Evolutionary conservation across 1,284 basidiomycete species (phyloP).

Genomic region (Malassezia brasiliensis): DNA sequence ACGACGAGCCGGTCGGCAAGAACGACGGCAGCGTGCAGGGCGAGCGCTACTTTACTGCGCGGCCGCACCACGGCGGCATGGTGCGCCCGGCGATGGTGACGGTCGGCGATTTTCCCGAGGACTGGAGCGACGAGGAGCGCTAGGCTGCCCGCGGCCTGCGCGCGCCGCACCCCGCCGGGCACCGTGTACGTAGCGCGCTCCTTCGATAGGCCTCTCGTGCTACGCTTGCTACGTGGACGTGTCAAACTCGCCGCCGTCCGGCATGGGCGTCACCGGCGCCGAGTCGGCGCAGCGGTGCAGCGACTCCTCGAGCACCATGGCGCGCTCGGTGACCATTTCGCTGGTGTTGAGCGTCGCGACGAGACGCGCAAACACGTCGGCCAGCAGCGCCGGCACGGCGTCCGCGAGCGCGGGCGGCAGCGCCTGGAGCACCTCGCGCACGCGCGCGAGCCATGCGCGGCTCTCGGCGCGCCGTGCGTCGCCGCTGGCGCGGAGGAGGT

Average conservation of each 20-base stretch:
- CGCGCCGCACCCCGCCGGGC: too few species aligned
- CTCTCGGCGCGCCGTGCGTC: not conserved
- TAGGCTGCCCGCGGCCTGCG: too few species aligned
- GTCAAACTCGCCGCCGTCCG: not conserved
- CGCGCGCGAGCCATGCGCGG: conserved; percentile 3
- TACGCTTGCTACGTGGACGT: not conserved
- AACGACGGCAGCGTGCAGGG: conserved; percentile 89
- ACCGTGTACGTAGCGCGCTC: too few species aligned
- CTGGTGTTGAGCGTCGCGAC: conserved; percentile 12
- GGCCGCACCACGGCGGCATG: conserved; percentile 70
- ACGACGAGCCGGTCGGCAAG: conserved; percentile 92
- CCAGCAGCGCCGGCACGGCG: not conserved
- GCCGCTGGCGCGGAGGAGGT: not conserved
- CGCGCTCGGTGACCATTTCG: conserved; percentile 14
- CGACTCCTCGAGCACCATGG: conserved; percentile 14
- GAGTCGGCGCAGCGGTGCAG: conserved; percentile 6
- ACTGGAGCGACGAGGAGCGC: not conserved
- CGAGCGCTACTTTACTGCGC: conserved; percentile 71
- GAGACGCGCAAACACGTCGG: conserved; percentile 8
- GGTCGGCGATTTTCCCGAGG: conserved; percentile 68
- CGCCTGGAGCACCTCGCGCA: not conserved
- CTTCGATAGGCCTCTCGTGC: too few species aligned
- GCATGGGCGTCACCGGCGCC: conserved; percentile 3
- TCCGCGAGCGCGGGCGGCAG: not conserved
- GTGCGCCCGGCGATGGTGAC: conserved; percentile 72